Conservation (phyloP, 2,329 filamentous ascomycete genomes). For the Harringtonia lauricola region DNA sequence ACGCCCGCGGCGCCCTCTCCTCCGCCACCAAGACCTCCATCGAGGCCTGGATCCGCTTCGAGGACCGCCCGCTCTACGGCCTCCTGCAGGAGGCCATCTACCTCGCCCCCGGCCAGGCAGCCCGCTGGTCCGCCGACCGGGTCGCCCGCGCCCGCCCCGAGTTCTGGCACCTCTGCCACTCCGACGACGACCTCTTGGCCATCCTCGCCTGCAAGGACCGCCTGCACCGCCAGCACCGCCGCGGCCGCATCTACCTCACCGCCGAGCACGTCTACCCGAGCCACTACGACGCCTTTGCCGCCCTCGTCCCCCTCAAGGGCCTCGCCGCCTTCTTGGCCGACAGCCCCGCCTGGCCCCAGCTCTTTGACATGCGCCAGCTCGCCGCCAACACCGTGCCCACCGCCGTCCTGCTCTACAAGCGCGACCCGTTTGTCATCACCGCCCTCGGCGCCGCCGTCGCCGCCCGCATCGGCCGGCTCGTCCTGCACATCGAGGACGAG, state of each 20-base stretch:
- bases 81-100: slow-evolving; percentile 15
- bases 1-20: background rate
- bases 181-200: background rate
- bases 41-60: slow-evolving; percentile 11
- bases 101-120: background rate
- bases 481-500: background rate
- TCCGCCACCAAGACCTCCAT: background rate
- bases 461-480: background rate
- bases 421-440: slow-evolving; percentile 10
- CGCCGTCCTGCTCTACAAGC: slow-evolving; percentile 6
- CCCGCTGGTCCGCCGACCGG: slow-evolving; percentile 11
- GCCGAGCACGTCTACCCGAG: slow-evolving; percentile 15
- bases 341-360: slow-evolving; percentile 3
- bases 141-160: background rate
- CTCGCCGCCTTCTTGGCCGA: slow-evolving; percentile 6
- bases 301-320: slow-evolving; percentile 5
- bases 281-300: slow-evolving; percentile 11
- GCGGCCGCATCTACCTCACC: slow-evolving; percentile 10
- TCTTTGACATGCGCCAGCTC: slow-evolving; percentile 8
- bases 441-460: slow-evolving; percentile 1
- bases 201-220: background rate
- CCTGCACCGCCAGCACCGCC: background rate
- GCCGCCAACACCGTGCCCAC: slow-evolving; percentile 8
- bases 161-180: slow-evolving; percentile 11
- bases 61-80: slow-evolving; percentile 13